A percentile compares a stretch with the other conserved stretches of the same genome.
These are phyloP conservation scores for Mitragyna speciosa DNA, from an alignment of 257 asterid species.

Conservation along the genomic window DNA sequence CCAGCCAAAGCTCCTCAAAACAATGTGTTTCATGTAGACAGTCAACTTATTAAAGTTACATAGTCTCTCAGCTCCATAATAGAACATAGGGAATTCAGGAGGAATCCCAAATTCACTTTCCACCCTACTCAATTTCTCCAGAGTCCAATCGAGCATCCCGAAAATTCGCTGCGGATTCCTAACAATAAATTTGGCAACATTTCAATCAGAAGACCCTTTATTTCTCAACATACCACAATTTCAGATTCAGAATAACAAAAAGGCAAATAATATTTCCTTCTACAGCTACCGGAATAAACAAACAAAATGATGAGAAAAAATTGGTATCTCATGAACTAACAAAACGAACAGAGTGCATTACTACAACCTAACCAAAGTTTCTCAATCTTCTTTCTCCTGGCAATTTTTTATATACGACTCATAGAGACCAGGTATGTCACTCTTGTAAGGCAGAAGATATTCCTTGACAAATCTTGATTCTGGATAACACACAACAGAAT, in stretches of 20 bases:
- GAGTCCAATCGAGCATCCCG: constrained; percentile 1
- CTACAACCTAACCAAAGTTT: not conserved
- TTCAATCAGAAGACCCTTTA: not conserved
- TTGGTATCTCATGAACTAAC: not conserved
- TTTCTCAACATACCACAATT: no score
- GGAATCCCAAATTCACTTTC: constrained; percentile 29
- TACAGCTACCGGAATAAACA: not conserved
- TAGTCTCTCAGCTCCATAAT: constrained; percentile 16
- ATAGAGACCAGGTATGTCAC: constrained; percentile 16
- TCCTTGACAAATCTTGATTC: not conserved
- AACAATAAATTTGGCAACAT: constrained; percentile 1
- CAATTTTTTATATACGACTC: not conserved
- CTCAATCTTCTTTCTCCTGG: not conserved
- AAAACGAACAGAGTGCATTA: not conserved
- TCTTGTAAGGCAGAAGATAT: constrained; percentile 3
- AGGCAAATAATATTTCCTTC: no score
- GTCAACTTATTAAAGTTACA: constrained; percentile 4
- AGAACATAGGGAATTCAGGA: constrained; percentile 21
- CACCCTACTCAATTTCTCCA: constrained; percentile 16
- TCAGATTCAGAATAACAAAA: no score
- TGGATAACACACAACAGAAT: not conserved
- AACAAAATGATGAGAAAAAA: not conserved
- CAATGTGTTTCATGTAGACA: constrained; percentile 6
- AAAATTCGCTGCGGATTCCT: constrained; percentile 6
- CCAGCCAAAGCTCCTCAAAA: constrained; percentile 16